phyloP scores from a whole-genome alignment of 176 grass and related monocot genomes.

The Carex myosuroides region DNA sequence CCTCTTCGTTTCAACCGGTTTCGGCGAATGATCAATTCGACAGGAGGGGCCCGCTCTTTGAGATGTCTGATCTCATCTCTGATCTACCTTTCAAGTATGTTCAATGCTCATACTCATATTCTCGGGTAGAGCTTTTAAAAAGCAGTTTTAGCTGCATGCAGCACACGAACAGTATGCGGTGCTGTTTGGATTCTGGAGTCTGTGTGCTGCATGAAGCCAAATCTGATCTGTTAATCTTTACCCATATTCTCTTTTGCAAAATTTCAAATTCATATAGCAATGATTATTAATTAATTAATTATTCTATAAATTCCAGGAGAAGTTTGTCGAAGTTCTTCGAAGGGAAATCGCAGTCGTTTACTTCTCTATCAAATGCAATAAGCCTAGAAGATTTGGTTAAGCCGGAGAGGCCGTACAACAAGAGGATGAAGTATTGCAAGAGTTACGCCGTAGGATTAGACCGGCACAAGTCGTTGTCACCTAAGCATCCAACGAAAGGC shows the following conservation, averaged over 20 bases:
- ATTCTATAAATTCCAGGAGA: slow-evolving; percentile 33
- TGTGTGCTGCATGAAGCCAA: too few species aligned
- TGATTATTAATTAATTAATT: background rate
- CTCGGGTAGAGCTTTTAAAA: too few species aligned
- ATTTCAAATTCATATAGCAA: background rate
- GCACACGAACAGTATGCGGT: too few species aligned
- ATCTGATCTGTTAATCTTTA: too few species aligned
- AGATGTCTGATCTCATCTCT: slow-evolving; percentile 59
- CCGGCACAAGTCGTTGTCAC: slow-evolving; percentile 19
- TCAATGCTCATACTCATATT: background rate
- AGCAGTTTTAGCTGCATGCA: too few species aligned
- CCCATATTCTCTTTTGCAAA: background rate
- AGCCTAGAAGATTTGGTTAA: slow-evolving; percentile 57
- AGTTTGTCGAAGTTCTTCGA: slow-evolving; percentile 59
- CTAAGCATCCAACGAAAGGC: slow-evolving; percentile 8
- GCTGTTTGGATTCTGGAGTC: too few species aligned
- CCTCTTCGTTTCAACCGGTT: background rate
- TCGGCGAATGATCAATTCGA: slow-evolving; percentile 1
- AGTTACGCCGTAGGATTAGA: slow-evolving; percentile 49
- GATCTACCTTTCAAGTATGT: slow-evolving; percentile 61
- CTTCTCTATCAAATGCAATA: slow-evolving; percentile 39
- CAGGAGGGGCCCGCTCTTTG: slow-evolving; percentile 20
- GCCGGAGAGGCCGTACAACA: slow-evolving; percentile 29
- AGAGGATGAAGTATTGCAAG: slow-evolving; percentile 41
- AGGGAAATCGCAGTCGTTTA: slow-evolving; percentile 73